Evolutionary conservation across 179 eudicot genomes (phyloP).

Genomic region (Camellia oleifera): DNA sequence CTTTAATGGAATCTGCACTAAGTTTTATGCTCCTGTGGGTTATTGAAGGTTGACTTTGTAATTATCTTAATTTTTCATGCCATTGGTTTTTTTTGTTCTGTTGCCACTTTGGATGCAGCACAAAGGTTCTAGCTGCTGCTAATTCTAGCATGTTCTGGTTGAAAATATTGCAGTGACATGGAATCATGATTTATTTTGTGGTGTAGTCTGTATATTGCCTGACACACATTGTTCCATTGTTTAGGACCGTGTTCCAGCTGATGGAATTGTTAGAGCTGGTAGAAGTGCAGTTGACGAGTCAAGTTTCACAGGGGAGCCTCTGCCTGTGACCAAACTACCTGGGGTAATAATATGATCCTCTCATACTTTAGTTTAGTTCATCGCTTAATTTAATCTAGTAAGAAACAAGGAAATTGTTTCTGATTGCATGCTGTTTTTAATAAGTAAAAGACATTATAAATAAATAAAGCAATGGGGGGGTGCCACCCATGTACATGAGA

Average conservation of each 20-base stretch:
- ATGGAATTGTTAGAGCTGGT: slow-evolving; percentile 91
- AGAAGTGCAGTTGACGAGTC: slow-evolving; percentile 98
- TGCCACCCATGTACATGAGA: no score
- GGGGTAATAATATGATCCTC: slow-evolving; percentile 54
- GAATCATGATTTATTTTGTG: not conserved
- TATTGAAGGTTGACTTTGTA: slow-evolving; percentile 7
- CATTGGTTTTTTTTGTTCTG: not conserved
- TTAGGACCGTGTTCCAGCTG: slow-evolving; percentile 98
- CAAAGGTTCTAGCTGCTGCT: slow-evolving; percentile 1
- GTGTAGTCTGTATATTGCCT: not conserved
- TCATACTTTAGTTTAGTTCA: not conserved
- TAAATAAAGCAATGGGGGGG: no score
- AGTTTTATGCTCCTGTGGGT: not conserved
- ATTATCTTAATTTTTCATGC: not conserved
- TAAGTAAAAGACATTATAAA: no score
- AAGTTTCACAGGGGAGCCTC: slow-evolving; percentile 97
- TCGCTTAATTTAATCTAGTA: not conserved
- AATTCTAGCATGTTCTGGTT: not conserved
- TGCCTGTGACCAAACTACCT: slow-evolving; percentile 90
- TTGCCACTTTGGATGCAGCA: not conserved
- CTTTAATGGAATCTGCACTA: not conserved
- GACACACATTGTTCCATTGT: slow-evolving; percentile 15
- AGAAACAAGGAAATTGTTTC: slow-evolving; percentile 2
- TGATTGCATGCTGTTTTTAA: not conserved
- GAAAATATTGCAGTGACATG: not conserved